Evolutionary conservation across 2,329 filamentous ascomycete species (phyloP).

Genomic region (Neobulgaria alba): DNA sequence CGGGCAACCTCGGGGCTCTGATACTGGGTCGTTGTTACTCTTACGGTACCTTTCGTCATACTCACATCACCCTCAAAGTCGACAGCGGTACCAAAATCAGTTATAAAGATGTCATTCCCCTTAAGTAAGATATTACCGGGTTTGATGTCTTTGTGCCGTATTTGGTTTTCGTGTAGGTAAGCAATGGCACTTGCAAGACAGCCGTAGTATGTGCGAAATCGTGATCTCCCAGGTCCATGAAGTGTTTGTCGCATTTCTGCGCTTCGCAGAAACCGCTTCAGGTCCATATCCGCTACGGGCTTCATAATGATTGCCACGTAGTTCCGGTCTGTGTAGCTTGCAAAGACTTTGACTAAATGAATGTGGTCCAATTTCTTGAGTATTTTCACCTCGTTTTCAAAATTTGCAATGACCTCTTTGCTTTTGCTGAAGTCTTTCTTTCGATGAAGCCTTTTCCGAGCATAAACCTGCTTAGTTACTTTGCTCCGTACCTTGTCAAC

Average conservation of each 20-base stretch:
- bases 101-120: background rate
- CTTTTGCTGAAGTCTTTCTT: background rate
- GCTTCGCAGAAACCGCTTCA: constrained; percentile 7
- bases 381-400: constrained; percentile 6
- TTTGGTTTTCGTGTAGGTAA: background rate
- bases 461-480: background rate
- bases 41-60: background rate
- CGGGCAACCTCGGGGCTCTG: constrained; percentile 10
- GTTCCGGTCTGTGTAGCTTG: constrained; percentile 20
- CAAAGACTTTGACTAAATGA: constrained; percentile 4
- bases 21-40: constrained; percentile 6
- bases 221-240: constrained; percentile 1
- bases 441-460: background rate
- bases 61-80: background rate
- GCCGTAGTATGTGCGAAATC: constrained; percentile 7
- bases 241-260: background rate
- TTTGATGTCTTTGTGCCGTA: background rate
- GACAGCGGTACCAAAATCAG: background rate
- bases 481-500: constrained; percentile 18
- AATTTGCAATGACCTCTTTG: constrained; percentile 2
- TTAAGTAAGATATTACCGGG: background rate
- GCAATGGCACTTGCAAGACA: background rate
- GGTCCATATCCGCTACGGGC: constrained; percentile 22
- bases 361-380: constrained; percentile 4
- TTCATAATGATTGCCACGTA: constrained; percentile 19